Conservation (phyloP, 495 filamentous ascomycete species). For the Pyrenopolyporus hunteri region DNA sequence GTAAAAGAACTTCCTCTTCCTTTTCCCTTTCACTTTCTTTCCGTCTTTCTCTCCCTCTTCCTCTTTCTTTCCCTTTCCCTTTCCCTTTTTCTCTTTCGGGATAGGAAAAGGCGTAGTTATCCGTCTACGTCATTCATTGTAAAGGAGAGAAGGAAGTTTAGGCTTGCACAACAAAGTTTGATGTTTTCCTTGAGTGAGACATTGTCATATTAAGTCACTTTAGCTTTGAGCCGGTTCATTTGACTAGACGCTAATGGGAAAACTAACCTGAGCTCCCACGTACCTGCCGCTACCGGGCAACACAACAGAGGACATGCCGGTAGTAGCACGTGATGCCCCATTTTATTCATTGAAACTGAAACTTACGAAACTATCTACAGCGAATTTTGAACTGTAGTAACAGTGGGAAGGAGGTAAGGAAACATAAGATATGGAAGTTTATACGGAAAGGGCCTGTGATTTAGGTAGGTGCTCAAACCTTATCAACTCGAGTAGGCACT, state of each 20-base stretch:
- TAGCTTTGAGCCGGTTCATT: background rate
- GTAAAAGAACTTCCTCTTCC: too few relatives aligned
- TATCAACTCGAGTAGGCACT: too few relatives aligned
- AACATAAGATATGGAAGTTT: too few relatives aligned
- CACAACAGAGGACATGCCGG: conserved; percentile 28
- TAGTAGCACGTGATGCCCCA: conserved; percentile 27
- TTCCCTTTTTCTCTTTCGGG: too few relatives aligned
- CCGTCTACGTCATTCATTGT: conserved; percentile 36
- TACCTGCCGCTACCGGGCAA: conserved; percentile 13
- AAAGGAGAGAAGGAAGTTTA: conserved; percentile 8
- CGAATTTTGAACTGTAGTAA: too few relatives aligned
- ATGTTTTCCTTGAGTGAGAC: conserved; percentile 29
- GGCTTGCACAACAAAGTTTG: conserved; percentile 22
- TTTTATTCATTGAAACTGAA: conserved; percentile 10
- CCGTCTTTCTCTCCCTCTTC: too few relatives aligned
- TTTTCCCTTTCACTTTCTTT: too few relatives aligned
- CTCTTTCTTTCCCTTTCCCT: too few relatives aligned
- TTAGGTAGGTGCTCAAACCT: too few relatives aligned
- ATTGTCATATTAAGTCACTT: conserved; percentile 5
- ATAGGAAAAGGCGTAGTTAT: conserved; percentile 21
- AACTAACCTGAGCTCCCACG: conserved; percentile 17
- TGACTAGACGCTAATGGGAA: conserved; percentile 27
- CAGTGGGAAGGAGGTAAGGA: too few relatives aligned
- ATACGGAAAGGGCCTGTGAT: too few relatives aligned
- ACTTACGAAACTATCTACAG: too few relatives aligned